These are phyloP conservation scores for Nicotiana attenuata DNA, from an alignment of 257 asterid genomes.

Conservation along the genomic window DNA sequence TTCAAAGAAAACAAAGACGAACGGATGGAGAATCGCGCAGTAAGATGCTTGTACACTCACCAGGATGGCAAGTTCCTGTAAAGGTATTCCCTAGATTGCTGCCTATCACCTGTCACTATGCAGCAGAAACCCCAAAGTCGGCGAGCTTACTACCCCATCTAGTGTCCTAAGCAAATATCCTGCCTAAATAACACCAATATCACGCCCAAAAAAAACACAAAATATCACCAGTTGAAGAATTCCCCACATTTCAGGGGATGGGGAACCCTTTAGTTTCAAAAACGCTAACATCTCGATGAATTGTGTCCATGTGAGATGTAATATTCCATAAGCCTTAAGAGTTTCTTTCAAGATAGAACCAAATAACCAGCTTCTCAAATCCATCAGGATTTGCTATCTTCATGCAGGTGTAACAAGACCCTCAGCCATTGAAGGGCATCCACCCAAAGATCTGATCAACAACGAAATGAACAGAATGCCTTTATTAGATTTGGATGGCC, in stretches of 20 bases:
- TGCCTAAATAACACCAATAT: constrained; percentile 46
- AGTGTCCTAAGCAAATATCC: constrained; percentile 87
- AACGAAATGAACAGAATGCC: constrained; percentile 82
- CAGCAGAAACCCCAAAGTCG: constrained; percentile 98
- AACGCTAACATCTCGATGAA: constrained; percentile 98
- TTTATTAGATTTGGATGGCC: constrained; percentile 86
- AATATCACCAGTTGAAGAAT: background rate
- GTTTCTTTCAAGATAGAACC: constrained; percentile 91
- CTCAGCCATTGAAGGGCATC: constrained; percentile 93
- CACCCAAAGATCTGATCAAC: constrained; percentile 96
- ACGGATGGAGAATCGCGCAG: background rate
- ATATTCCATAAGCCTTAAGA: constrained; percentile 90
- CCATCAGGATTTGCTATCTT: constrained; percentile 94
- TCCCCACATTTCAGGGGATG: background rate
- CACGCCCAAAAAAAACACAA: no score
- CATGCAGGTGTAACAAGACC: constrained; percentile 98
- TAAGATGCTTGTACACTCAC: constrained; percentile 29
- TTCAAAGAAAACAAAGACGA: background rate
- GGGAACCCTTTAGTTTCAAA: constrained; percentile 14
- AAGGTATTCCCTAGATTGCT: constrained; percentile 87
- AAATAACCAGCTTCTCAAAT: constrained; percentile 82
- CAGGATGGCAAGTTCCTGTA: constrained; percentile 99
- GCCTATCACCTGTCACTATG: constrained; percentile 95
- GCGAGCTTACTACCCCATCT: constrained; percentile 90
- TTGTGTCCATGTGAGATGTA: constrained; percentile 81